Conservation (phyloP, 2,329 filamentous ascomycete species). For the Microcyclosporella mali region DNA sequence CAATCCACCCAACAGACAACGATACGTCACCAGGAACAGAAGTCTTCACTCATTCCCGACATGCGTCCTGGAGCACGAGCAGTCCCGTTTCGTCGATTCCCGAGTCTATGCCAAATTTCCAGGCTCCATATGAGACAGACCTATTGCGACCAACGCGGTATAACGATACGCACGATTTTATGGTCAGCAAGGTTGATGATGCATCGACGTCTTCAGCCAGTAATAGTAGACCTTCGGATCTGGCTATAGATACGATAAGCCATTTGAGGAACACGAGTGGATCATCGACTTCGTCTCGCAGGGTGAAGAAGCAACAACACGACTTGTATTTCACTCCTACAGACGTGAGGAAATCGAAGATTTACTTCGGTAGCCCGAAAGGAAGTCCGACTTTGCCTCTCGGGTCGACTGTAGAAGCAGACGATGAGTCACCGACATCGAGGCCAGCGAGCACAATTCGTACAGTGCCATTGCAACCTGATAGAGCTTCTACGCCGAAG, state of each 20-base stretch:
- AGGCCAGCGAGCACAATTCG: constrained; percentile 13
- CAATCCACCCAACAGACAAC: constrained; percentile 2
- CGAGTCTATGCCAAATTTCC: constrained; percentile 4
- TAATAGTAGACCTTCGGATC: too few relatives aligned
- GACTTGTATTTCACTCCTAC: constrained; percentile 27
- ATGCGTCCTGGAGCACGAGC: constrained; percentile 10
- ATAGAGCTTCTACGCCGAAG: neutral
- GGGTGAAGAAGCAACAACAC: constrained; percentile 6
- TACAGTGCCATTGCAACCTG: neutral
- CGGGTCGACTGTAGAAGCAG: neutral
- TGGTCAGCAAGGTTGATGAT: too few relatives aligned
- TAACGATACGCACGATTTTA: too few relatives aligned
- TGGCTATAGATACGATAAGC: too few relatives aligned
- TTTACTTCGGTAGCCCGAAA: constrained; percentile 22
- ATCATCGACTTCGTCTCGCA: constrained; percentile 2
- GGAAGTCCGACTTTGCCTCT: constrained; percentile 14
- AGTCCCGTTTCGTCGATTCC: constrained; percentile 6
- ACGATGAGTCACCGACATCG: constrained; percentile 3
- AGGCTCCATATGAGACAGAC: too few relatives aligned
- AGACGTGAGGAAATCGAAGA: constrained; percentile 16
- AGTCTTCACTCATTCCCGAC: constrained; percentile 15
- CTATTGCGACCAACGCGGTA: too few relatives aligned
- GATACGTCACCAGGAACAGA: constrained; percentile 8
- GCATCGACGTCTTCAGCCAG: neutral
- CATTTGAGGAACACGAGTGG: neutral